phyloP scores from a whole-genome alignment of 148 eudicot genomes.

The Rhododendron molle region DNA sequence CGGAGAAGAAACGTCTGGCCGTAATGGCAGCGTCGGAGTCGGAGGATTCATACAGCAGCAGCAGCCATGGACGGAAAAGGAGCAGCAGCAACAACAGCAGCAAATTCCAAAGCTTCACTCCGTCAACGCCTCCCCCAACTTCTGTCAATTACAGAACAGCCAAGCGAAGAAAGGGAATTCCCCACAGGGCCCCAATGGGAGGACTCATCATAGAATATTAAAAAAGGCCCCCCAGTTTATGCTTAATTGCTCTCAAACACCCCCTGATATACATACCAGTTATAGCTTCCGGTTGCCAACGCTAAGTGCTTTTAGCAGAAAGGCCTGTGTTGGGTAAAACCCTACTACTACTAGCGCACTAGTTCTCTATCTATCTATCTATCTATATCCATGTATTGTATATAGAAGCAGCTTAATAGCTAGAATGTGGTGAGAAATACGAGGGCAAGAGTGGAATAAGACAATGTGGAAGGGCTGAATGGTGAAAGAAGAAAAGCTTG shows the following conservation, averaged over 20 bases:
- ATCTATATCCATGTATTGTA: not conserved
- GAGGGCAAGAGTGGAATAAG: constrained; percentile 3
- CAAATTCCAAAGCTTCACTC: constrained; percentile 47
- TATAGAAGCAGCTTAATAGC: constrained; percentile 7
- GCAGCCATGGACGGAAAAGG: constrained; percentile 29
- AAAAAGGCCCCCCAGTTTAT: not conserved
- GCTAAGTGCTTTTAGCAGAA: constrained; percentile 11
- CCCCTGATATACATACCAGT: not conserved
- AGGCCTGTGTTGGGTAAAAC: constrained; percentile 13
- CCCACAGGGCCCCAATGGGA: constrained; percentile 91
- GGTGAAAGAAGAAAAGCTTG: not conserved
- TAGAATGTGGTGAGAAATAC: not conserved
- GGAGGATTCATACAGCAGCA: constrained; percentile 60
- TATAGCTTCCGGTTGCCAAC: not conserved
- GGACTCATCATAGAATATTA: constrained; percentile 47
- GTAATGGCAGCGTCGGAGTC: constrained; percentile 34
- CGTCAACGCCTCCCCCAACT: constrained; percentile 78
- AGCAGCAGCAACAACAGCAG: constrained; percentile 13
- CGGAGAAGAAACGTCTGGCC: constrained; percentile 12
- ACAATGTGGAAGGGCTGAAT: not conserved
- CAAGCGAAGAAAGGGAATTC: constrained; percentile 92
- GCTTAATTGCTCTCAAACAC: not conserved
- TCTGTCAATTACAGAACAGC: constrained; percentile 42
- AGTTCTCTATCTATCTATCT: not conserved
- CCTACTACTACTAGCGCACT: not conserved